Evolutionary conservation across 108 stramenopile species (phyloP), one percentile per base, ranked within the genome.

Genomic region (Cylindrotheca fusiformis): DNA sequence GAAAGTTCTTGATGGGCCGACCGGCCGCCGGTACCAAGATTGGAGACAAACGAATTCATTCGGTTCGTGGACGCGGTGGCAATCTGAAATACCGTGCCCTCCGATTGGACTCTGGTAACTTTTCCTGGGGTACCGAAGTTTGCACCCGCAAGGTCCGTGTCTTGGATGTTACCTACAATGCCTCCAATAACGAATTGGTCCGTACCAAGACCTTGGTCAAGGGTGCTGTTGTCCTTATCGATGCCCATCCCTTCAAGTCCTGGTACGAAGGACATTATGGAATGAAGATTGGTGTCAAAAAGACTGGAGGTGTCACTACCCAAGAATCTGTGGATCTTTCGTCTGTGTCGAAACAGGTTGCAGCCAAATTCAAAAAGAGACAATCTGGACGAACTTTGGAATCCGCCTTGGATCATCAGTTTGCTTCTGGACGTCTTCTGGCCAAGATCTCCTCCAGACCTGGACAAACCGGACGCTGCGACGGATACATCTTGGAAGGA

Each of bases 201-300:
- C 96, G 99, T 74, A 99, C 99, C 76, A 99, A 99, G 97, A 99
- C 99, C 8, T 88, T 99, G 19, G 99, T 99, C 33, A 99, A 99
- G 94, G 96, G 96, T 49, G 90, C 95, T 50, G 96, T 99, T 68
- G 83, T 99, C 44, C 66, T 97, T 59, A 90, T 99, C 54, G 99
- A 99, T 81, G 97, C 97, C 48, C 87, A 97, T 59, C 97, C 99
- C 32, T 98, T 99, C 94, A 96, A 97, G 76, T 65, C 80, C 29
- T 98, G 96, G 96, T 99, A 98, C 70, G 97, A 99, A 75, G 67
- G 79, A 57, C 97, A 99, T 92, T 99, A 99, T 63, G 97, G 97
- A 31, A 82, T 96, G 31, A 81, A 85, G 83, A 81, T 99, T 66
- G 98, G 97, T 47, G 24, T 84, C 32, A 98, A 98, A 89, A 98